phyloP scores from a whole-genome alignment of 805 yeast genomes.

The Pichia kluyveri region DNA sequence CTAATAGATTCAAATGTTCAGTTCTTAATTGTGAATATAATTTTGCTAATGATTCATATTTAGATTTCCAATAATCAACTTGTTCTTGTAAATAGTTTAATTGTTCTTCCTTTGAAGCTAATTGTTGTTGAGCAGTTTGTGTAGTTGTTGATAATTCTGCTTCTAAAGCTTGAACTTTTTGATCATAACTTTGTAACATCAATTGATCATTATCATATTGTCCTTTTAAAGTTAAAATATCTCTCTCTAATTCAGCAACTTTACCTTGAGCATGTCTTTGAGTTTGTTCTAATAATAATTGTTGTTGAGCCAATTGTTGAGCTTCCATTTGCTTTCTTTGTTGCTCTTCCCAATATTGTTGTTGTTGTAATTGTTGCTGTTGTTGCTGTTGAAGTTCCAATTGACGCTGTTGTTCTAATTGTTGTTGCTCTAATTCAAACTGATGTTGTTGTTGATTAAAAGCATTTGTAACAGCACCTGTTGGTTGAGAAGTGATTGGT shows the following conservation, averaged over 20 bases:
- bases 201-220: slow-evolving; percentile 83
- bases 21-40: slow-evolving; percentile 85
- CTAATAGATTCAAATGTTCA: slow-evolving; percentile 74
- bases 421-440: slow-evolving; percentile 49
- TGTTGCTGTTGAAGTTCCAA: slow-evolving; percentile 59
- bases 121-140: slow-evolving; percentile 60
- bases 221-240: slow-evolving; percentile 60
- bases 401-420: slow-evolving; percentile 54
- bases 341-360: slow-evolving; percentile 65
- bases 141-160: slow-evolving; percentile 54
- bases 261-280: slow-evolving; percentile 71
- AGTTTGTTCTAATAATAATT: slow-evolving; percentile 53
- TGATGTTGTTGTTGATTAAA: slow-evolving; percentile 41
- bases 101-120: slow-evolving; percentile 70
- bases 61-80: slow-evolving; percentile 66
- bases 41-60: slow-evolving; percentile 84
- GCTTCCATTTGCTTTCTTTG: slow-evolving; percentile 60
- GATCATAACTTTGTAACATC: slow-evolving; percentile 79
- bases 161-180: slow-evolving; percentile 74
- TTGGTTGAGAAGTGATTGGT: slow-evolving; percentile 41
- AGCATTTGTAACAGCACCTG: slow-evolving; percentile 36
- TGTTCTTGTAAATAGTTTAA: slow-evolving; percentile 64
- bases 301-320: slow-evolving; percentile 65
- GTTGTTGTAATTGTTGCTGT: slow-evolving; percentile 60
- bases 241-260: slow-evolving; percentile 75